Evolutionary conservation across 2,329 filamentous ascomycete species (phyloP), one percentile per base, ranked within the genome.

Genomic region (Orbilia javanica): DNA sequence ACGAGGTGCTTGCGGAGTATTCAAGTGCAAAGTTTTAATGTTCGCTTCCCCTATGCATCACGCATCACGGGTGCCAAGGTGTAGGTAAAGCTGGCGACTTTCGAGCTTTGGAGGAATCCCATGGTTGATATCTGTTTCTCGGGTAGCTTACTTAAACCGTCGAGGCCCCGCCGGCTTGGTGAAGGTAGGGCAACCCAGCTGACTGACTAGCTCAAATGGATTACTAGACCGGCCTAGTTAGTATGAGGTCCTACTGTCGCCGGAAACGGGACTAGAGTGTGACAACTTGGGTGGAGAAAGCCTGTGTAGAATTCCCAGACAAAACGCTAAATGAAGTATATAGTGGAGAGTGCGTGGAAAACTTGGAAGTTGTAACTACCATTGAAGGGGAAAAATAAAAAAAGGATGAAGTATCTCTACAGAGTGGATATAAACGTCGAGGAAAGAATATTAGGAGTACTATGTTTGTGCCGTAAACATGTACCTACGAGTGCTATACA

Each of bases 231-330:
- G 29, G 57, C 22, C 44, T 39, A 4, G 20, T 13, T 48, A 25
- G 48, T 67, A 4, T 48, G 31, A 42, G 18, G 31, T 10, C 18
- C 20, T 69, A 34, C 4, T 15, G n/a, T 64, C 55, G 55, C 55
- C 67, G 67, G 67, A 71, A 71, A 63, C 53, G 44, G 67, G 34
- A 31, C 46, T 64, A 13, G 46, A 64, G 67, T 71, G 42, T 52
- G 67, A 71, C 67, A 71, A 18, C 31, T 34, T 57, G 27, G 52
- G 29, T 34, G 29, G 52, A 29, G 27, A 36, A 34, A 6, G 44
- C 18, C 31, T 10, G 46, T 50, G 13, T 20, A 46, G 4, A 6
- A 46, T 18, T 2, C 18, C 15, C 34, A 27, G n/a, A 20, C n/a
- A 31, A 22, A 22, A 36, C n/a, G 3, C 29, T 5, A 42, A 34